Conservation (phyloP, 2,329 filamentous ascomycete species). For the Didymella arachidicola region DNA sequence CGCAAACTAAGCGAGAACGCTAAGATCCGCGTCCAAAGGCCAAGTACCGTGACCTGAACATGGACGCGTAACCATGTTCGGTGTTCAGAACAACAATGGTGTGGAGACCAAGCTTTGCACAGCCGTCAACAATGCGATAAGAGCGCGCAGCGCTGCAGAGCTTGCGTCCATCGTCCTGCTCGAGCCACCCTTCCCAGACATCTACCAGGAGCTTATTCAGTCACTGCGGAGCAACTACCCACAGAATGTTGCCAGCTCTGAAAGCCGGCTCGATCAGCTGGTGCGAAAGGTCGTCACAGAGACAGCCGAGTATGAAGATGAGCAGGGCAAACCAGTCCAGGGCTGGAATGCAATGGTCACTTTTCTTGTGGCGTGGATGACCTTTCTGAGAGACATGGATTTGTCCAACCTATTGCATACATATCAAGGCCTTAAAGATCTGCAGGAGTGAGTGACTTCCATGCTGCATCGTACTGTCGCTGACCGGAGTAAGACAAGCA, state of each 20-base stretch:
- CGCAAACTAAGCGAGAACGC: constrained; percentile 10
- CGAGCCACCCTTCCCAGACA: constrained; percentile 39
- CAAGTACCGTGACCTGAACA: constrained; percentile 17
- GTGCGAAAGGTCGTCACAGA: constrained; percentile 51
- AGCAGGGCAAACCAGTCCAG: constrained; percentile 63
- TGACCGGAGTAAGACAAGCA: constrained; percentile 65
- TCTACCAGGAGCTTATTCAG: constrained; percentile 41
- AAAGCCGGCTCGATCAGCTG: constrained; percentile 36
- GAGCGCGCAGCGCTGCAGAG: constrained; percentile 30
- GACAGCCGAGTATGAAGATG: constrained; percentile 61
- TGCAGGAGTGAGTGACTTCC: constrained; percentile 71
- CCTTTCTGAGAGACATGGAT: constrained; percentile 82
- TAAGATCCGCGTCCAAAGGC: constrained; percentile 9
- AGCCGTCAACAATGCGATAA: constrained; percentile 40
- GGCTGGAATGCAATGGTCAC: constrained; percentile 79
- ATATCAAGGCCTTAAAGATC: constrained; percentile 74
- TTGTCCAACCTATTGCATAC: constrained; percentile 77
- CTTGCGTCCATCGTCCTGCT: constrained; percentile 41
- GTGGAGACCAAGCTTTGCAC: constrained; percentile 40
- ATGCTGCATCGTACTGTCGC: background rate
- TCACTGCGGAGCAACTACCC: constrained; percentile 38
- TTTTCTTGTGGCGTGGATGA: constrained; percentile 82
- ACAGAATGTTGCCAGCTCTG: constrained; percentile 25
- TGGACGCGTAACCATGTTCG: constrained; percentile 30
- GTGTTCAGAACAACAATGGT: constrained; percentile 31